Conservation (phyloP, 2,329 filamentous ascomycete genomes). For the Microdochium trichocladiopsis region DNA sequence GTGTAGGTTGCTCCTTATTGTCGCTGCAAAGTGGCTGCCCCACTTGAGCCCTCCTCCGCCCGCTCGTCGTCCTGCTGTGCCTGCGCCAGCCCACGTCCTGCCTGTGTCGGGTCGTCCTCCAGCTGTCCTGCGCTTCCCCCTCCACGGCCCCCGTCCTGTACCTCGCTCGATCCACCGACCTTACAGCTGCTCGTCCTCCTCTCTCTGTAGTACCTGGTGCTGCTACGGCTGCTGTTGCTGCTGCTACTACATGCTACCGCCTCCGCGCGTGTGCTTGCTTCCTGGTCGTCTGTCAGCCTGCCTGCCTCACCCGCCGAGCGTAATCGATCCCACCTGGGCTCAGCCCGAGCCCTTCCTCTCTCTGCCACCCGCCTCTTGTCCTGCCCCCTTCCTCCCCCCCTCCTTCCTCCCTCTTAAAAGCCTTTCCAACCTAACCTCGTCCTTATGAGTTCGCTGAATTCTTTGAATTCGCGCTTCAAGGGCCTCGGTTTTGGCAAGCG, state of each 20-base stretch:
- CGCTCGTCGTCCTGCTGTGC: too few species aligned
- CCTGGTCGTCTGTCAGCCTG: not conserved
- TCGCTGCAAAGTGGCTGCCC: too few species aligned
- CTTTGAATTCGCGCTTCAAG: constrained; percentile 74
- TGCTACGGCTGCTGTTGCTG: not conserved
- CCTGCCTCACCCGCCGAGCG: not conserved
- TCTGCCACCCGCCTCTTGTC: not conserved
- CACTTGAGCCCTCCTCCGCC: too few species aligned
- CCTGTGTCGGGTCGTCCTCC: too few species aligned
- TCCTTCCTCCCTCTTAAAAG: not conserved
- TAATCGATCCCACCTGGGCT: not conserved
- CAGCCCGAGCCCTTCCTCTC: not conserved
- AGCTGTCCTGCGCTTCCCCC: too few species aligned
- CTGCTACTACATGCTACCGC: not conserved
- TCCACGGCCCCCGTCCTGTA: not conserved
- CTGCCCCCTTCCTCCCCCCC: not conserved
- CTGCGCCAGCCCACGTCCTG: too few species aligned
- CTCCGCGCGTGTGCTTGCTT: not conserved
- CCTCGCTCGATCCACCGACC: not conserved
- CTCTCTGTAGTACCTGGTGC: too few species aligned
- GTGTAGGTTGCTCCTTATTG: too few species aligned
- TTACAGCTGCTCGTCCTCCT: not conserved
- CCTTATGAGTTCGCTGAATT: constrained; percentile 44
- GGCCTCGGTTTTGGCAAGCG: constrained; percentile 77
- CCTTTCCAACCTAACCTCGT: not conserved